phyloP scores from a whole-genome alignment of 2,329 filamentous ascomycete species.

The Aspergillus sojae region DNA sequence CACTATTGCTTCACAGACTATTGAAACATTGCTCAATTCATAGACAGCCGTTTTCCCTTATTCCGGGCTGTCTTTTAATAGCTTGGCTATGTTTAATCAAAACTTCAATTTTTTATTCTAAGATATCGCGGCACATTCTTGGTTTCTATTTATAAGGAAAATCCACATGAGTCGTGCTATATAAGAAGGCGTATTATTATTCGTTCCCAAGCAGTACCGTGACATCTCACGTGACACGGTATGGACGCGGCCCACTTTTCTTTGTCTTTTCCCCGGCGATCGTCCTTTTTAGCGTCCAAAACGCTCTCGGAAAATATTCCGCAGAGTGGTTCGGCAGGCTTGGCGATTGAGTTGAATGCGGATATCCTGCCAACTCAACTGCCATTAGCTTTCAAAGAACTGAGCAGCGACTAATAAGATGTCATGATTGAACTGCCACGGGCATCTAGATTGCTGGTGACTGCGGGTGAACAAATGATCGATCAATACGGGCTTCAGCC shows the following conservation, averaged over 20 bases:
- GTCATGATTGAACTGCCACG: neutral
- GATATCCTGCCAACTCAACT: neutral
- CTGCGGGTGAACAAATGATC: neutral
- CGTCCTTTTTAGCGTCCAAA: neutral
- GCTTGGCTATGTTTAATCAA: too few species aligned
- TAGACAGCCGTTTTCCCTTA: neutral
- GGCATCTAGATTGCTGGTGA: neutral
- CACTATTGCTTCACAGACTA: neutral
- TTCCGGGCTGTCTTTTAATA: too few species aligned
- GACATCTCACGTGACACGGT: neutral
- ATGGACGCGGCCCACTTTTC: neutral
- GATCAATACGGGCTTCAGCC: neutral
- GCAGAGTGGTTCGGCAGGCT: neutral
- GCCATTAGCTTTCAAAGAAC: neutral
- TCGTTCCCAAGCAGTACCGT: too few species aligned
- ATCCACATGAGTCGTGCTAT: too few species aligned
- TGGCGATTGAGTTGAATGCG: neutral
- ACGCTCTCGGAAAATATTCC: conserved; percentile 20
- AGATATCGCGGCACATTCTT: too few species aligned
- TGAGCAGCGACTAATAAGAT: neutral
- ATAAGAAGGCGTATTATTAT: too few species aligned
- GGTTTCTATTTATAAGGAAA: too few species aligned
- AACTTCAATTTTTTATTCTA: too few species aligned
- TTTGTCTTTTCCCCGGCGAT: neutral
- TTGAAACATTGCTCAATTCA: neutral